Percentiles rank a stretch among this genome's conserved stretches.
Evolutionary conservation across 352 stramenopile species (phyloP).

Genomic region (Plasmopara muralis): DNA sequence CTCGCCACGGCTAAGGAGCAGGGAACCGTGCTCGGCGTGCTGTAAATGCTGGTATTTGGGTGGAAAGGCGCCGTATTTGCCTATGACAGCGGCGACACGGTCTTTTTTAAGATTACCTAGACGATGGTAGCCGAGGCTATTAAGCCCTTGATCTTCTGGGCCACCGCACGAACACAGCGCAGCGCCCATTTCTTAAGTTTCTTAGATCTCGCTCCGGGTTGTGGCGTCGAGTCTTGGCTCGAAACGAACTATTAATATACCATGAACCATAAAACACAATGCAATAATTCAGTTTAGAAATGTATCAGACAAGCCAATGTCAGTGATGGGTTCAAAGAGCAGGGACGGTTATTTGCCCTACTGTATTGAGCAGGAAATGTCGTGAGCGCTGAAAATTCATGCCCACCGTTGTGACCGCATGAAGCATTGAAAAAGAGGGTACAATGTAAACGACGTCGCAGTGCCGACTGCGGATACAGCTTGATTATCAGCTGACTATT

Average conservation of each 20-base stretch:
- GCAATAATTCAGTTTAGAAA: neutral
- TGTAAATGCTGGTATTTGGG: conserved; percentile 29
- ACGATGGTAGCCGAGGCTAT: conserved; percentile 35
- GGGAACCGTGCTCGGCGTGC: conserved; percentile 28
- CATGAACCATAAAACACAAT: neutral
- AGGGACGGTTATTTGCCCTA: neutral
- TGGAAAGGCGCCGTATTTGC: conserved; percentile 30
- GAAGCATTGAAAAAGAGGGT: neutral
- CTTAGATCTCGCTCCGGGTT: conserved; percentile 22
- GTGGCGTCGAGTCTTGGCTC: neutral
- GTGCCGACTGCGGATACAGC: neutral
- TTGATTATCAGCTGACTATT: neutral
- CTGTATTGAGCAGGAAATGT: neutral
- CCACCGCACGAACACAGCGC: conserved; percentile 46
- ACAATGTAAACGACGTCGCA: neutral
- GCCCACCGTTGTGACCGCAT: neutral
- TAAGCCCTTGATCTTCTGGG: conserved; percentile 34
- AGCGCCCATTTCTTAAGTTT: conserved; percentile 30
- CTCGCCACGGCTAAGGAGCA: conserved; percentile 43
- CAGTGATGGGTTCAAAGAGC: neutral
- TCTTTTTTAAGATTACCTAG: conserved; percentile 26
- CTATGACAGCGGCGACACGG: conserved; percentile 21
- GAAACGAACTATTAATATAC: neutral
- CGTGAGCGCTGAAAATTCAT: neutral
- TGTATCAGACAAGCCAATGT: neutral